Base-by-base conservation (phyloP, 2,329 filamentous ascomycete species). In the Diaporthe humulicola region DNA sequence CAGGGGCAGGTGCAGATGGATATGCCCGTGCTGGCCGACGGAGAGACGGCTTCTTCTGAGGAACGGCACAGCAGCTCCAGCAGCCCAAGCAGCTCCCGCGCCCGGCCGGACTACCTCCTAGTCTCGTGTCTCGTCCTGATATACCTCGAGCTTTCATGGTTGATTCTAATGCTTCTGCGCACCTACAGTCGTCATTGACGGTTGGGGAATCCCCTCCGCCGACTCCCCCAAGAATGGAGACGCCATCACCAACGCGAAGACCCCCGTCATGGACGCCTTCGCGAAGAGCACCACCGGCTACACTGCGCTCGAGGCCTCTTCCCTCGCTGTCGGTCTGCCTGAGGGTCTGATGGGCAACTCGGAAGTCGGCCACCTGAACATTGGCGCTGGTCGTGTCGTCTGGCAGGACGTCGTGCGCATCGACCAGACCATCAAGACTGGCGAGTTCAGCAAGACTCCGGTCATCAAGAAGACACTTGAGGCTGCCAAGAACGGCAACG, bases 331-430 rank as follows among this genome's bases (percentile, higher is more conserved):
- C 78, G 97, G 97, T 78, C 91, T 99, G 71, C 97, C 97, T 28
- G 96, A 99, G 84, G 97, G 97, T 75, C 89, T 99, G 79, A 99
- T 99, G 97, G 97, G 97, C 78, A 99, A 99, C 89, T 98, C 95
- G 80, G 97, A 99, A 86, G 97, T 99, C 84, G 97, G 97, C 77
- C 97, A 99, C 86, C 87, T 99, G 88, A 99, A 99, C 90, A 98
- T 99, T 84, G 97, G 97, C 81, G 97, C 97, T 75, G 97, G 97
- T 74, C 91, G 97, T 81, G 97, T 99, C 76, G 97, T 99, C 81
- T 99, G 97, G 97, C 97, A 99, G 86, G 96, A 97, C 84, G 95
- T 97, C 78, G 97, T 99, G 78, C 94, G 97, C 81, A 99, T 99
- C 86, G 97, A 98, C 85, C 93, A 93, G 87, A 93, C 94, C 56